phyloP scores from a whole-genome alignment of 176 grass and related monocot species.

The Echinochloa phyllopogon region DNA sequence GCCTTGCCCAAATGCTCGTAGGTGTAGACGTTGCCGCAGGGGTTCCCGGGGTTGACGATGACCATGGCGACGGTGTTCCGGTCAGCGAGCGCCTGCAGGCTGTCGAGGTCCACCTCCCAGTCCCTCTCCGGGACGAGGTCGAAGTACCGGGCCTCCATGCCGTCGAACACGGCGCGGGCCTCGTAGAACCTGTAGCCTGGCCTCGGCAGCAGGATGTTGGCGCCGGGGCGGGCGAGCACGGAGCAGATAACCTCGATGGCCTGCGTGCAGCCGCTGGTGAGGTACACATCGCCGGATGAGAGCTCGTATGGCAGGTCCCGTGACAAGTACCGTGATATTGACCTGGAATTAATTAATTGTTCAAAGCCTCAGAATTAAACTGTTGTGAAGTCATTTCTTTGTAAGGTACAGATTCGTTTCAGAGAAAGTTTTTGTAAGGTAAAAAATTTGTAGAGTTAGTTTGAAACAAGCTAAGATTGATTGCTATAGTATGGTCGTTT shows the following conservation, averaged over 20 bases:
- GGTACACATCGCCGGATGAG: constrained; percentile 56
- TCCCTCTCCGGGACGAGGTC: constrained; percentile 57
- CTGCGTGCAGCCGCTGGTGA: constrained; percentile 65
- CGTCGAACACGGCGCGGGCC: constrained; percentile 54
- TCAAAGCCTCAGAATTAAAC: neutral
- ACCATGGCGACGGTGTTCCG: constrained; percentile 71
- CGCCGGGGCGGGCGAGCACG: constrained; percentile 55
- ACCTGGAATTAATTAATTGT: constrained; percentile 38
- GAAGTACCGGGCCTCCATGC: constrained; percentile 68
- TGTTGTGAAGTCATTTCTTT: neutral
- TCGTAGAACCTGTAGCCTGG: constrained; percentile 65
- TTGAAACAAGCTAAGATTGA: neutral
- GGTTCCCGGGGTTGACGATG: constrained; percentile 78
- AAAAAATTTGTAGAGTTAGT: too few relatives aligned
- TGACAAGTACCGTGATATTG: constrained; percentile 60
- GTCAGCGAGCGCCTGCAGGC: constrained; percentile 57
- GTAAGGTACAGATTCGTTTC: too few relatives aligned
- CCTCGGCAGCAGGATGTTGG: constrained; percentile 72
- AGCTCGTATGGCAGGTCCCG: constrained; percentile 54
- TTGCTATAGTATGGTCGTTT: too few relatives aligned
- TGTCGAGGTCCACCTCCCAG: constrained; percentile 74
- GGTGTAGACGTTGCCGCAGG: constrained; percentile 74
- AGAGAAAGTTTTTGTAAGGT: too few relatives aligned
- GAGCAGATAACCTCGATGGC: constrained; percentile 69
- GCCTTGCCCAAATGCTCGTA: constrained; percentile 71